These are phyloP conservation scores for Actinomortierella wolfii DNA, from an alignment of 371 early-diverging fungal species.

Conservation along the genomic window DNA sequence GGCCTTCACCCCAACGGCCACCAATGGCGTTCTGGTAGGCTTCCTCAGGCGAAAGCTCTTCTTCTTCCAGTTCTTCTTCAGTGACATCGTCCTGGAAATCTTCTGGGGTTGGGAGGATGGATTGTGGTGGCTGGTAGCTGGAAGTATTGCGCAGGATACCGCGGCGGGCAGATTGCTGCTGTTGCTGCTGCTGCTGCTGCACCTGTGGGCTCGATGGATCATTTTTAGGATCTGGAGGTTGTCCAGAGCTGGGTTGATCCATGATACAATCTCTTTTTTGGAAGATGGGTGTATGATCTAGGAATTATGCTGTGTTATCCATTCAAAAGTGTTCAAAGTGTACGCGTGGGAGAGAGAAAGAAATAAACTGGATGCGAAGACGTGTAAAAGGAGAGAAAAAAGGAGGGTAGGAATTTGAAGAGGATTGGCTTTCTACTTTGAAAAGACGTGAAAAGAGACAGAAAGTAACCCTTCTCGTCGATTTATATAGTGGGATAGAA, in stretches of 20 bases:
- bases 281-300: not conserved
- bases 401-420: no score
- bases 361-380: not conserved
- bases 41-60: conserved; percentile 17
- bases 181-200: not conserved
- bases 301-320: not conserved
- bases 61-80: conserved; percentile 6
- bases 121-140: not conserved
- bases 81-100: conserved; percentile 12
- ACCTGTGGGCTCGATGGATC: conserved; percentile 1
- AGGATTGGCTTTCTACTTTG: no score
- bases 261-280: not conserved
- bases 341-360: not conserved
- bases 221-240: not conserved
- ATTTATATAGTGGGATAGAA: no score
- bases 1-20: conserved; percentile 44
- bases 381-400: no score
- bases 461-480: no score
- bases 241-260: no score
- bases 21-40: conserved; percentile 23
- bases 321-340: not conserved
- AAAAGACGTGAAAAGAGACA: no score
- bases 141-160: conserved; percentile 22
- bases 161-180: conserved; percentile 1
- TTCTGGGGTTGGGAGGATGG: conserved; percentile 20